phyloP scores from a whole-genome alignment of 2,329 filamentous ascomycete species.

The Dactylonectria macrodidyma region DNA sequence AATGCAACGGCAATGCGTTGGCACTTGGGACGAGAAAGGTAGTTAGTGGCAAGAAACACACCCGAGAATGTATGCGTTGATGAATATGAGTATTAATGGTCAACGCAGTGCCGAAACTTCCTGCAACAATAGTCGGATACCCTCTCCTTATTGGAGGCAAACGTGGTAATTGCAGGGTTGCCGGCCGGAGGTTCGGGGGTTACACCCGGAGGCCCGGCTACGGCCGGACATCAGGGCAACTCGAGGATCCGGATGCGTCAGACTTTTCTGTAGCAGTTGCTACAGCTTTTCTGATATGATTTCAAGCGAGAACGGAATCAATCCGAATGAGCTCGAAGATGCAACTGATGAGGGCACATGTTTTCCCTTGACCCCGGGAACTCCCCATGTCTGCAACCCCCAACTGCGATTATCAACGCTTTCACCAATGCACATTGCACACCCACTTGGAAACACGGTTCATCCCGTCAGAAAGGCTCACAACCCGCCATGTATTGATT shows the following conservation, averaged over 20 bases:
- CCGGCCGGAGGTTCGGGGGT: conserved; percentile 14
- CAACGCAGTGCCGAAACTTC: not conserved
- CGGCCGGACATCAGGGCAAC: not conserved
- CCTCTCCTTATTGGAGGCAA: not conserved
- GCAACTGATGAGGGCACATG: conserved; percentile 23
- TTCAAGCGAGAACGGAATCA: not conserved
- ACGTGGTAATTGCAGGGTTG: not conserved
- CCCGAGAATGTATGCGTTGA: not conserved
- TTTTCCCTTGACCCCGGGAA: conserved; percentile 35
- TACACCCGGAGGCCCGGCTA: conserved; percentile 7
- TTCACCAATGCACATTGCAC: conserved; percentile 8
- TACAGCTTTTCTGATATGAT: not conserved
- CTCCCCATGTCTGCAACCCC: conserved; percentile 17
- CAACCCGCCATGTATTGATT: conserved; percentile 21
- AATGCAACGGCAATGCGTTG: not conserved
- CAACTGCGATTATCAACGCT: conserved; percentile 23
- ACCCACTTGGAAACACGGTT: conserved; percentile 20
- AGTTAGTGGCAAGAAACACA: not conserved
- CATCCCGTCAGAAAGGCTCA: conserved; percentile 19
- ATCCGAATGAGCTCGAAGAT: not conserved
- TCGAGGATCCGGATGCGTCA: not conserved
- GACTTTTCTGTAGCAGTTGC: not conserved
- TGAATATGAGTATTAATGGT: not conserved
- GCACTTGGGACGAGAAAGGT: not conserved
- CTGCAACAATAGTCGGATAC: not conserved